Conservation (phyloP, 2,329 filamentous ascomycete species). For the Cercospora janseana region DNA sequence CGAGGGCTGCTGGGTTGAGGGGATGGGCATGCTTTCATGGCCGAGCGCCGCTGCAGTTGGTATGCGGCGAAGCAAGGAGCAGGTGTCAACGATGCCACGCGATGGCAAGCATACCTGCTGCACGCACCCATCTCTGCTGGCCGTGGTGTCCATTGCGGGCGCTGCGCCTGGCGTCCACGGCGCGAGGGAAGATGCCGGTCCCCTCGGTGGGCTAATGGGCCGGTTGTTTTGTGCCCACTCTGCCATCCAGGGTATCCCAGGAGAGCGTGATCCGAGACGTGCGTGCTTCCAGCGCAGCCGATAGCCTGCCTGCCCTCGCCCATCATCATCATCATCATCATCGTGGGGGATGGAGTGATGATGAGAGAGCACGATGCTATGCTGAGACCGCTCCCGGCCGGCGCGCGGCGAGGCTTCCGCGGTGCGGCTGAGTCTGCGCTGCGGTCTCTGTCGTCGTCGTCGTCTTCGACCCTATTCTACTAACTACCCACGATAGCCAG, state of each 20-base stretch:
- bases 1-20: conserved; percentile 19
- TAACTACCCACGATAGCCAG: background rate
- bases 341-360: background rate
- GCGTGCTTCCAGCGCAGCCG: no score
- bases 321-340: no score
- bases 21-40: conserved; percentile 26
- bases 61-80: conserved; percentile 30
- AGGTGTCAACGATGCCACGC: conserved; percentile 29
- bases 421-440: background rate
- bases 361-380: no score
- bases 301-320: no score
- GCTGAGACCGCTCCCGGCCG: no score
- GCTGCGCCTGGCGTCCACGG: conserved; percentile 19
- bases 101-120: conserved; percentile 23
- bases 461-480: no score
- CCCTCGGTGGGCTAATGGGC: conserved; percentile 9
- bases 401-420: conserved; percentile 1
- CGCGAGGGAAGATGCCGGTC: conserved; percentile 12
- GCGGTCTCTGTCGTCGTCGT: background rate
- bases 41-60: conserved; percentile 25
- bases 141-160: conserved; percentile 15
- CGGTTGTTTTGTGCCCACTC: conserved; percentile 14
- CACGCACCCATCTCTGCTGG: conserved; percentile 20
- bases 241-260: conserved; percentile 2
- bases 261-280: conserved; percentile 2